Conservation (phyloP, 805 yeast species). For the Sugiyamaella floridensis region DNA sequence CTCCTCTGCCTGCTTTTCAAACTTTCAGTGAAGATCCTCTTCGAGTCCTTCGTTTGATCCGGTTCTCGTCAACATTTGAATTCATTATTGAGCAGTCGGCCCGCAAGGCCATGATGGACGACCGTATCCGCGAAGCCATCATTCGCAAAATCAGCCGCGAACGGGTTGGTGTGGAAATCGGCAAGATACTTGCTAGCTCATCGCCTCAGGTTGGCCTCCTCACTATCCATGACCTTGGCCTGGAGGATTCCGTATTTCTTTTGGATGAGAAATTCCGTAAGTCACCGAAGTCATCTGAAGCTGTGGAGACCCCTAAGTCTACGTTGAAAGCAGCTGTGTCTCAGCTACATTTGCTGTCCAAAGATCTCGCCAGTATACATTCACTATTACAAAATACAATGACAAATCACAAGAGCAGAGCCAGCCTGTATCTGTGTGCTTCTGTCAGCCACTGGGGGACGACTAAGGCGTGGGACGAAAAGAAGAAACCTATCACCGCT, state of each 20-base stretch:
- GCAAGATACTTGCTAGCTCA: slow-evolving; percentile 61
- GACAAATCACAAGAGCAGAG: background rate
- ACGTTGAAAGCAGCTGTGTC: slow-evolving; percentile 5
- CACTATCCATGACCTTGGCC: slow-evolving; percentile 47
- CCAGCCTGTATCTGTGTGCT: slow-evolving; percentile 29
- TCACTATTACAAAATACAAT: background rate
- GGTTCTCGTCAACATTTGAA: slow-evolving; percentile 77
- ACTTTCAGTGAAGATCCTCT: slow-evolving; percentile 94
- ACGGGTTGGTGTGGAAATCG: slow-evolving; percentile 79
- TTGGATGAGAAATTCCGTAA: slow-evolving; percentile 22
- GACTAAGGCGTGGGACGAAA: slow-evolving; percentile 34
- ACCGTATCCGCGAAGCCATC: slow-evolving; percentile 52
- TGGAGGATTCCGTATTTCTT: slow-evolving; percentile 55
- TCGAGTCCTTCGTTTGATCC: slow-evolving; percentile 72
- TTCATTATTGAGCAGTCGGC: slow-evolving; percentile 59
- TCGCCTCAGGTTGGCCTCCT: slow-evolving; percentile 59
- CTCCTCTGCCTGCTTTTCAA: slow-evolving; percentile 78
- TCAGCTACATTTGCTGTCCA: background rate
- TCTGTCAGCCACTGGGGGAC: slow-evolving; percentile 46
- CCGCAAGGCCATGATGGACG: slow-evolving; percentile 52
- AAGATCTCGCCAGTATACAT: background rate
- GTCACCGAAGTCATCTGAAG: slow-evolving; percentile 4
- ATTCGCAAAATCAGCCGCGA: slow-evolving; percentile 77
- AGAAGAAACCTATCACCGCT: slow-evolving; percentile 34
- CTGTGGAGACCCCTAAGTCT: slow-evolving; percentile 3